Evolutionary conservation across 768 basidiomycete species (phyloP), one percentile per base, ranked within the genome.

Genomic region (Leucocoprinus sp.): DNA sequence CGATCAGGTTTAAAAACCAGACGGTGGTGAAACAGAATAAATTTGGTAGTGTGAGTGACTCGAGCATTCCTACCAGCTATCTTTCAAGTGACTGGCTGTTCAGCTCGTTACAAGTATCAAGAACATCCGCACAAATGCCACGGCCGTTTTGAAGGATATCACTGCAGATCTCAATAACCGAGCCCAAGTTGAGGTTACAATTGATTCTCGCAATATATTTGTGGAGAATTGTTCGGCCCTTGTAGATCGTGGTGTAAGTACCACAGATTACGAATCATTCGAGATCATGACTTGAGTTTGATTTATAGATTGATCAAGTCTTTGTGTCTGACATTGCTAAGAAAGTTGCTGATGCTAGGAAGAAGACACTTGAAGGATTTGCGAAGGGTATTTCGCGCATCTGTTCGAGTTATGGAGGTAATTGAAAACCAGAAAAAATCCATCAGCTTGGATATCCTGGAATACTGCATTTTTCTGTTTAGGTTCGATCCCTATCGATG

Each of bases 1-100:
- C 80, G 0, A 54, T 76, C 42, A 78, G 88, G 9, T 91, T 90
- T 70, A 88, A 85, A 59, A 62, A 77, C 6, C 61, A 78, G 2
- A 75, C 82, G 0, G 69, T 84, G 14, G 73, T 82, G 33, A 88
- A 86, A 58, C 69, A 76, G 29, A 74, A 90, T 60, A 89, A 83
- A 58, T 74, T 85, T 36, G 81, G 83, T 35, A 68, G 69, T 50
- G 86, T 89, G 57, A 54, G 80, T 68, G 8, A 42, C 19, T 27
- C 29, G 17, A 26, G 6, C n/a, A 27, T 12, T 6, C 11, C 22
- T 15, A 11, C n/a, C n/a, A 11, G 12, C 21, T 5, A 14, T 23
- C 7, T 14, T 11, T 26, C n/a, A 12, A 6, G 5, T 11, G 22
- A 39, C 38, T 2, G 21, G 11, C 7, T 14, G 4, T 41, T n/a